These are phyloP conservation scores for Coelastrella sp. DNA, from an alignment of 139 green algal species.

Conservation along the genomic window DNA sequence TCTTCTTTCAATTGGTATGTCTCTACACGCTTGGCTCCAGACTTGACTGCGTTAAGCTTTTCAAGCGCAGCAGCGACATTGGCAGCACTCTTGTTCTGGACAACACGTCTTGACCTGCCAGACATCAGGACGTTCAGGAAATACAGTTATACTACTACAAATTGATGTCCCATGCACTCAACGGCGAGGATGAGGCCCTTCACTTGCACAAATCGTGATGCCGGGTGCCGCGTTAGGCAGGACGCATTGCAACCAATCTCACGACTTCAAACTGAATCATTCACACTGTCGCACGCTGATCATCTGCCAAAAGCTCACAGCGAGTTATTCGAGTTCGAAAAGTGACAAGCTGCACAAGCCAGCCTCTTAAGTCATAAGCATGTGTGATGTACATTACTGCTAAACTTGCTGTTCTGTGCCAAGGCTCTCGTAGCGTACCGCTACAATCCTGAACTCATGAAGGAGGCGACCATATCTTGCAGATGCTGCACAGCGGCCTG, in stretches of 20 bases:
- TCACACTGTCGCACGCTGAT: too few species aligned
- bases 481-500: conserved; percentile 26
- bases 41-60: conserved; percentile 55
- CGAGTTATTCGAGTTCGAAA: too few species aligned
- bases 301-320: too few species aligned
- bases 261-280: too few species aligned
- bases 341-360: too few species aligned
- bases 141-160: background rate
- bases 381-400: too few species aligned
- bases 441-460: conserved; percentile 34
- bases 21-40: conserved; percentile 64
- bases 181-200: background rate
- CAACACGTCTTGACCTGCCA: conserved; percentile 29
- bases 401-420: too few species aligned
- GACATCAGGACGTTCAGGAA: background rate
- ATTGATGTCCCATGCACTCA: background rate
- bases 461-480: conserved; percentile 39
- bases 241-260: too few species aligned
- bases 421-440: too few species aligned
- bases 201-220: background rate
- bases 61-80: conserved; percentile 48
- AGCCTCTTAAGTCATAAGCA: too few species aligned
- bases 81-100: conserved; percentile 19
- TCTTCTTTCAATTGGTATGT: conserved; percentile 85
- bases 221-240: background rate